Evolutionary conservation across 2,329 filamentous ascomycete species (phyloP).

Genomic region (Cadophora sp.): DNA sequence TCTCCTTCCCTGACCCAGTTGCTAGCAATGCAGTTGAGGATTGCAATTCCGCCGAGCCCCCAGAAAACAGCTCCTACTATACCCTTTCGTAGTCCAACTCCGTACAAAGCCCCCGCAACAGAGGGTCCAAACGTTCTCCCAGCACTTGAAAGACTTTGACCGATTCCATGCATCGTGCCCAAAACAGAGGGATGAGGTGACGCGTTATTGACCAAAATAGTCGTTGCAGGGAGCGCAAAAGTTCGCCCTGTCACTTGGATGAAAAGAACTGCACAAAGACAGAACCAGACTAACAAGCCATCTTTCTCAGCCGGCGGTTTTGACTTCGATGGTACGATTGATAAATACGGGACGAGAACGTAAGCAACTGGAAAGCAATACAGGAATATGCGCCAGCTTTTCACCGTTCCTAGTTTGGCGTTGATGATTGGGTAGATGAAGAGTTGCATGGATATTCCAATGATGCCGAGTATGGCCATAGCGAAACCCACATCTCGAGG

Average conservation of each 20-base stretch:
- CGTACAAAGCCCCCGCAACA: conserved; percentile 65
- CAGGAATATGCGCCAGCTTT: conserved; percentile 69
- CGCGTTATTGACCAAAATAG: conserved; percentile 57
- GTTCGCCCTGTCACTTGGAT: conserved; percentile 78
- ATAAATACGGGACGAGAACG: conserved; percentile 71
- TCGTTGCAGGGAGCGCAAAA: conserved; percentile 47
- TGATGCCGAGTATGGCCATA: conserved; percentile 75
- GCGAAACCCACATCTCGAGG: conserved; percentile 74
- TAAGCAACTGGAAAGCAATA: conserved; percentile 75
- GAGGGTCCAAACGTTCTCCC: conserved; percentile 66
- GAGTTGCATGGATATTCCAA: conserved; percentile 74
- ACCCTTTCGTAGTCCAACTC: conserved; percentile 61
- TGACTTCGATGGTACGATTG: conserved; percentile 61
- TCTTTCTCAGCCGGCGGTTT: conserved; percentile 40
- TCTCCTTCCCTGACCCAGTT: conserved; percentile 65
- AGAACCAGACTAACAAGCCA: conserved; percentile 40
- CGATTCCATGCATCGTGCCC: conserved; percentile 62
- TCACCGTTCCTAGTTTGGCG: conserved; percentile 68
- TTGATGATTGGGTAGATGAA: conserved; percentile 75
- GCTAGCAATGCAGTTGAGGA: conserved; percentile 57
- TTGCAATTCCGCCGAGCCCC: conserved; percentile 58
- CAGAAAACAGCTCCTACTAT: conserved; percentile 55
- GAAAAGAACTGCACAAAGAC: conserved; percentile 51
- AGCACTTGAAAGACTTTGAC: conserved; percentile 64
- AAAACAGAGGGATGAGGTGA: conserved; percentile 64